phyloP scores from a whole-genome alignment of 768 basidiomycete genomes.

The Termitomyces sp. region DNA sequence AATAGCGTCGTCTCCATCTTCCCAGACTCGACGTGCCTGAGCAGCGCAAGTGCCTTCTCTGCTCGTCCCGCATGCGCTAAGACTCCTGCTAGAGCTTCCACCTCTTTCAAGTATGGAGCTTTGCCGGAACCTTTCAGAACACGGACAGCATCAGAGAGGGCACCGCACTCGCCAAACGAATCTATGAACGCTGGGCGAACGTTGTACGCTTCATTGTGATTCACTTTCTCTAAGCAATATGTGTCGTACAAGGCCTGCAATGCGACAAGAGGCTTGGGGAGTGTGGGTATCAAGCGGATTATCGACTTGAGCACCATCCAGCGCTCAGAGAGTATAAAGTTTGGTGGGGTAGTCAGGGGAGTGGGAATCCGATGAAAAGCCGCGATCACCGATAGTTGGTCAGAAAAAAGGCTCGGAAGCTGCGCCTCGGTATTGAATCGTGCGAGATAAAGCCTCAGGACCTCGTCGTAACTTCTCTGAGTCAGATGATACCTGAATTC shows the following conservation, averaged over 20 bases:
- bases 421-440: neutral
- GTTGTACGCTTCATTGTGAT: neutral
- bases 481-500: conserved; percentile 4
- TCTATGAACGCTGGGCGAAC: conserved; percentile 10
- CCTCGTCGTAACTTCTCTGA: conserved; percentile 5
- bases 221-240: neutral
- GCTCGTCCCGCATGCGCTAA: conserved; percentile 12
- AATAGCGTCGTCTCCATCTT: conserved; percentile 1
- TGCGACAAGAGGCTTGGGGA: conserved; percentile 5
- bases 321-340: neutral
- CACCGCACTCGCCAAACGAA: conserved; percentile 11
- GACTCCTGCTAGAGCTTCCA: conserved; percentile 10
- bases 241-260: conserved; percentile 9
- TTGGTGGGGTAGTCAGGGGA: neutral
- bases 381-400: neutral
- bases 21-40: conserved; percentile 6
- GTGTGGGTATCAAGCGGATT: conserved; percentile 5
- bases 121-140: conserved; percentile 9
- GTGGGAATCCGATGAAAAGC: neutral
- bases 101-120: conserved; percentile 4
- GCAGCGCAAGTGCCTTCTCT: conserved; percentile 10
- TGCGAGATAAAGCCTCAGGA: conserved; percentile 7
- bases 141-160: conserved; percentile 7
- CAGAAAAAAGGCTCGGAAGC: conserved; percentile 3
- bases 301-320: conserved; percentile 14